phyloP scores from a whole-genome alignment of 768 basidiomycete genomes.

The Kwoniella sp. region DNA sequence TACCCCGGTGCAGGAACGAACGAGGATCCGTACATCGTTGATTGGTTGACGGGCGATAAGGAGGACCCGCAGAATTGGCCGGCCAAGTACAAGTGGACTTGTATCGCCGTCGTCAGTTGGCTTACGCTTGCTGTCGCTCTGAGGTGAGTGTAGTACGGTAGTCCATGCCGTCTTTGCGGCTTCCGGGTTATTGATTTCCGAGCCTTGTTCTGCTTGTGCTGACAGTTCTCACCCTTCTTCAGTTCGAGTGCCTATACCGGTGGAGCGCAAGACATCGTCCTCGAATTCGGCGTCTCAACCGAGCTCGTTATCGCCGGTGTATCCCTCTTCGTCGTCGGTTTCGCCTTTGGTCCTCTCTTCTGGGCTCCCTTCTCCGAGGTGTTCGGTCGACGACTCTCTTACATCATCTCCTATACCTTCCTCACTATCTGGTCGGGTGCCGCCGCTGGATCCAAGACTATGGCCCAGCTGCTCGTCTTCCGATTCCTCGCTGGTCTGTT shows the following conservation, averaged over 20 bases:
- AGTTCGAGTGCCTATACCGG: constrained; percentile 47
- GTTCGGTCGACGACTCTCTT: constrained; percentile 56
- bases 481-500: constrained; percentile 57
- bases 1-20: constrained; percentile 51
- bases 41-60: constrained; percentile 51
- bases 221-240: not conserved
- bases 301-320: constrained; percentile 48
- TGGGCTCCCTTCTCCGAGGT: constrained; percentile 57
- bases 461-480: constrained; percentile 56
- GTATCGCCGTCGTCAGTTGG: constrained; percentile 39
- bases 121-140: constrained; percentile 52
- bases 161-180: too few relatives aligned
- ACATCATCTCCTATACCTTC: constrained; percentile 56
- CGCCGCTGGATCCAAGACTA: constrained; percentile 54
- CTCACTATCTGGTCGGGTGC: constrained; percentile 56
- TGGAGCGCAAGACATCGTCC: constrained; percentile 29
- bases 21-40: constrained; percentile 53
- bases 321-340: constrained; percentile 57
- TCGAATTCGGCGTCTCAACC: constrained; percentile 36
- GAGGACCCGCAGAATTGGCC: constrained; percentile 54
- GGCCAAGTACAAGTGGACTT: constrained; percentile 46
- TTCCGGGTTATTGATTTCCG: not conserved
- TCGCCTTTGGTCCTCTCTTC: constrained; percentile 38
- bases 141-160: constrained; percentile 4
- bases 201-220: not conserved